Percentiles rank a stretch among this genome's conserved stretches.
Conservation (phyloP, 805 yeast species). For the Lipomyces orientalis region DNA sequence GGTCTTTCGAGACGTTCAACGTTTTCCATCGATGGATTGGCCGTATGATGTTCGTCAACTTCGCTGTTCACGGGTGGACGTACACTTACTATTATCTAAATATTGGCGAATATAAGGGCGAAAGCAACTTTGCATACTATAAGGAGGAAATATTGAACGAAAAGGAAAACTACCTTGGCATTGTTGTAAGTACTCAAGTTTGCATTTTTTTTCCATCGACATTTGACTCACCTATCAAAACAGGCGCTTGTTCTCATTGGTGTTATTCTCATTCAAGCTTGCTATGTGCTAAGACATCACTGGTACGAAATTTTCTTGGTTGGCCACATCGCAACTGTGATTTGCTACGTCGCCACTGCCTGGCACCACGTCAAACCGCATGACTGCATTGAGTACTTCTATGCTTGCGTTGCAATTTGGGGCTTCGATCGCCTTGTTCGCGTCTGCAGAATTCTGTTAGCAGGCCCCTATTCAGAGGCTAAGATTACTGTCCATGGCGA, state of each 20-base stretch:
- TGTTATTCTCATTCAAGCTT: slow-evolving; percentile 11
- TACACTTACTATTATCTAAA: slow-evolving; percentile 54
- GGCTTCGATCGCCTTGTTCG: slow-evolving; percentile 66
- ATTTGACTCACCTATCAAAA: not conserved
- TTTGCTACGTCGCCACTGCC: slow-evolving; percentile 57
- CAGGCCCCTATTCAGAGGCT: slow-evolving; percentile 18
- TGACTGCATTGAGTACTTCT: slow-evolving; percentile 39
- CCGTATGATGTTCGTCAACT: slow-evolving; percentile 35
- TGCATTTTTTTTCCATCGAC: not conserved
- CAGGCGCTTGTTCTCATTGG: slow-evolving; percentile 13
- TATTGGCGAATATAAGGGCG: slow-evolving; percentile 37
- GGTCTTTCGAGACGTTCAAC: slow-evolving; percentile 67
- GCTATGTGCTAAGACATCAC: slow-evolving; percentile 24
- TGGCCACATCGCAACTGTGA: slow-evolving; percentile 63
- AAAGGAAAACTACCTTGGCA: slow-evolving; percentile 45
- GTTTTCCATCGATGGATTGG: slow-evolving; percentile 65
- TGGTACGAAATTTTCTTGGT: slow-evolving; percentile 65
- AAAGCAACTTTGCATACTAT: slow-evolving; percentile 47
- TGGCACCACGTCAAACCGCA: slow-evolving; percentile 65
- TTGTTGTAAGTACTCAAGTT: slow-evolving; percentile 41
- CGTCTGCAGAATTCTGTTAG: slow-evolving; percentile 54
- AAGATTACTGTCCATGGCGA: slow-evolving; percentile 19
- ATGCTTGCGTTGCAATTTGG: slow-evolving; percentile 70
- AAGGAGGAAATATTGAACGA: not conserved
- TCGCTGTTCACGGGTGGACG: slow-evolving; percentile 60